Base-by-base conservation (phyloP, 148 eudicot species). In the Heliosperma pusillum region DNA sequence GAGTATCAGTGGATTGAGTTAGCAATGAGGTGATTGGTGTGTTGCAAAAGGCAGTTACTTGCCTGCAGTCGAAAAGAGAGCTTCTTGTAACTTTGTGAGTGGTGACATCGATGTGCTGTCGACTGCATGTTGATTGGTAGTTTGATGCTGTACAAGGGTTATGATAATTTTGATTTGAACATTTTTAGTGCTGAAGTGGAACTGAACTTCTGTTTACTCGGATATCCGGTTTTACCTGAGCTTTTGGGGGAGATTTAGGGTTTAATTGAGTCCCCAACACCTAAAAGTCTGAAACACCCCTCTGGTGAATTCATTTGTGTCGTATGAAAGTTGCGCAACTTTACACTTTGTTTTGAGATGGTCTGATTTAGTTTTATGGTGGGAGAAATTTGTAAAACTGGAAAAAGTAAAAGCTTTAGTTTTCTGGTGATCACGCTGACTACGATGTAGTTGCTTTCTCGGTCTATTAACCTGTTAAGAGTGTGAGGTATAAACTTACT, bases 401-500 rank as follows among this genome's bases (percentile, higher is more conserved):
- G 74, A 70, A 70, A 27, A 70, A 15, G 58, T 15, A 52, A 55
- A 52, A 15, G 8, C 40, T 25, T 55, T 53, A 9, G 16, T 9
- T 57, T 11, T 24, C 25, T 24, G 57, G 4, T 45, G 72, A 58
- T 47, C 72, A 10, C 20, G 33, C 10, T 44, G 57, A 47, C 57
- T 44, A 45, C 56, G 10, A 42, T 42, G 72, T 13, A 1, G 59
- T 50, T 69, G 15, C 36, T 50, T 50, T 26, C 59, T 26, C 53
- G 45, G 59, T 69, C 53, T 26, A 25, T 16, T 17, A 69, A n/a
- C 30, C 36, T 47, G 4, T 5, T 1, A 10, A 50, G 19, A 16
- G 17, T 50, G 47, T 13, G 21, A 40, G 70, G 26, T 66, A 16
- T 66, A 65, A 10, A 67, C 71, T 25, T 67, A 67, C 71, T 67